Percentiles rank a stretch among this genome's conserved stretches.
These are phyloP conservation scores for Pythium plurisporium DNA, from an alignment of 352 stramenopile species.

Conservation along the genomic window DNA sequence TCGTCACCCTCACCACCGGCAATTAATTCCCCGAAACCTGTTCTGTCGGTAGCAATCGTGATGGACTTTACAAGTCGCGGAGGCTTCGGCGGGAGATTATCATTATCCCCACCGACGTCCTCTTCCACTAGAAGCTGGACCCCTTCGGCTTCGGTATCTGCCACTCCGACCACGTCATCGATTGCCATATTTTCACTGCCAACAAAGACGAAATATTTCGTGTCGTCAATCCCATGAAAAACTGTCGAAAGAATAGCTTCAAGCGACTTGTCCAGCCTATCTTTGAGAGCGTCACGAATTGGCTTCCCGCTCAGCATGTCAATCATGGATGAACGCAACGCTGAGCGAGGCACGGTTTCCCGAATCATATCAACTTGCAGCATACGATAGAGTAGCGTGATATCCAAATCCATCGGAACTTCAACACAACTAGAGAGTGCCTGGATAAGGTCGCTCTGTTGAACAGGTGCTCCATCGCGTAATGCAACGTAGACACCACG, in stretches of 20 bases:
- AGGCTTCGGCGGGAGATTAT: neutral
- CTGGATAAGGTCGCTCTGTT: conserved; percentile 84
- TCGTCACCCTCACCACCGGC: neutral
- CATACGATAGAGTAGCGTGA: conserved; percentile 84
- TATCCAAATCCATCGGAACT: conserved; percentile 81
- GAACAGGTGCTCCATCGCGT: conserved; percentile 60
- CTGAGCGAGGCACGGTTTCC: conserved; percentile 25
- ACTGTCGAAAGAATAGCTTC: conserved; percentile 54
- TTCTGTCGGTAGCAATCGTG: conserved; percentile 6
- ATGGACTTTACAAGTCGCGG: conserved; percentile 15
- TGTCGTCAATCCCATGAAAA: conserved; percentile 63
- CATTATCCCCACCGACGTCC: conserved; percentile 14
- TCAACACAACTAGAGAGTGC: conserved; percentile 83
- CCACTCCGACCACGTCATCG: conserved; percentile 47
- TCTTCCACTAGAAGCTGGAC: conserved; percentile 67
- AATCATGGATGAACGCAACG: conserved; percentile 14
- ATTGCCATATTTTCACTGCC: conserved; percentile 53
- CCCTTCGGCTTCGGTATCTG: conserved; percentile 36
- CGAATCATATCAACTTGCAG: conserved; percentile 46
- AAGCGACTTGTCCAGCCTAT: conserved; percentile 67
- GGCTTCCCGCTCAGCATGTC: conserved; percentile 31
- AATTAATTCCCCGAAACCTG: neutral
- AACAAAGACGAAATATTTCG: conserved; percentile 83
- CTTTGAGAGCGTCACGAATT: conserved; percentile 43
- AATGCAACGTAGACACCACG: conserved; percentile 81